These are phyloP conservation scores for Ophioceras dolichostomum DNA, from an alignment of 2,329 filamentous ascomycete genomes.

Conservation along the genomic window DNA sequence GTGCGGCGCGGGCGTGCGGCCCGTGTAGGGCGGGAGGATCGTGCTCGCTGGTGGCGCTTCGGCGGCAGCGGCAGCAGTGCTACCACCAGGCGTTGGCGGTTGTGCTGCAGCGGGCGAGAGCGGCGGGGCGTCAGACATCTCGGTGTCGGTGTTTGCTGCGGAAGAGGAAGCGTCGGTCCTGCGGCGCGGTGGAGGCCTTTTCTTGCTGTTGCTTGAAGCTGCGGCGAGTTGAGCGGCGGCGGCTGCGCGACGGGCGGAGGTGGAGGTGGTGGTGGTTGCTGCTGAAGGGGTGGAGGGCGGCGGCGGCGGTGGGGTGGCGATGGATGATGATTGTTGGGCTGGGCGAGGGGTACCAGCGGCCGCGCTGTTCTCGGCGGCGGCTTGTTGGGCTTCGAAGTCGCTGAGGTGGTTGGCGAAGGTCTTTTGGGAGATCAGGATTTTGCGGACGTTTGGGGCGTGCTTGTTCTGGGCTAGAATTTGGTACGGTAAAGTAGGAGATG, in stretches of 20 bases:
- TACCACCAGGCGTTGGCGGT: no score
- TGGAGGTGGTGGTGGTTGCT: constrained; percentile 7
- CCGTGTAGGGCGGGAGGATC: constrained; percentile 22
- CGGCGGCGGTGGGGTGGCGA: neutral
- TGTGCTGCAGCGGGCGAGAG: neutral
- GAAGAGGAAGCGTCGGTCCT: constrained; percentile 1
- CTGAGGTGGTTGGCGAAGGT: constrained; percentile 75
- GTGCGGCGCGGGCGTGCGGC: constrained; percentile 23
- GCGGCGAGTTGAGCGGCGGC: no score
- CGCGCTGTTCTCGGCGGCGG: constrained; percentile 23
- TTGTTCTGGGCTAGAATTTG: constrained; percentile 31
- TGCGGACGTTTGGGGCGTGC: constrained; percentile 58
- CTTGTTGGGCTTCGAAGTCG: constrained; percentile 57
- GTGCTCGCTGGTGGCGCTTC: constrained; percentile 6
- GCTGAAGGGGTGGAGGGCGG: constrained; percentile 16
- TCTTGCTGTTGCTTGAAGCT: no score
- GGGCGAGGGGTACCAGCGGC: constrained; percentile 14
- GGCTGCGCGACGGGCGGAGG: constrained; percentile 1
- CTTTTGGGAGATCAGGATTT: constrained; percentile 69
- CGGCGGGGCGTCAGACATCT: constrained; percentile 25
- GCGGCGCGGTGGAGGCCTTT: no score
- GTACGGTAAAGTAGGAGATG: no score
- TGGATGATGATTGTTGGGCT: no score
- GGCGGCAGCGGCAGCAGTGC: no score
- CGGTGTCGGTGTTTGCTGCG: constrained; percentile 19